These are phyloP conservation scores for Monilinia fructicola DNA, from an alignment of 2,329 filamentous ascomycete genomes.

Conservation along the genomic window DNA sequence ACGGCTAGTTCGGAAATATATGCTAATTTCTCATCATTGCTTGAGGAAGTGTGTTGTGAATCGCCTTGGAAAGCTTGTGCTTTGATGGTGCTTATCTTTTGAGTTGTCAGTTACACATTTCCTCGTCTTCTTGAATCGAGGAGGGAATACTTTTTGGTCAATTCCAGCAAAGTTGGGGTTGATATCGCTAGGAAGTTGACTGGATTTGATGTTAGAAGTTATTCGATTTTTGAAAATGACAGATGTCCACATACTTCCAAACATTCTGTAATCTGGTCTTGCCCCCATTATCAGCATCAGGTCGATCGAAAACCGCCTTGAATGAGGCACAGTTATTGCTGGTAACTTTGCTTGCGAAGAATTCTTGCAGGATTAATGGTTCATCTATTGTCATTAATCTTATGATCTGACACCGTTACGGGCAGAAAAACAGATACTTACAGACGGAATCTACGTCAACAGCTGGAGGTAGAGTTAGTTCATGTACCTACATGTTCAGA, in stretches of 20 bases:
- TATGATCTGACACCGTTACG: not conserved
- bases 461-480: not conserved
- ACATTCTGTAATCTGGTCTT: slow-evolving; percentile 11
- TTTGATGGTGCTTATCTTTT: slow-evolving; percentile 16
- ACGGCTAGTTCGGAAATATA: slow-evolving; percentile 14
- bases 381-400: slow-evolving; percentile 15
- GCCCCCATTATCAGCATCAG: not conserved
- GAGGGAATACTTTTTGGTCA: slow-evolving; percentile 10
- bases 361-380: slow-evolving; percentile 4
- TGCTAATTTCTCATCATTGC: slow-evolving; percentile 1
- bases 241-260: slow-evolving; percentile 1
- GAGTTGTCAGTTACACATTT: not conserved
- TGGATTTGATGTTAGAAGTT: not conserved
- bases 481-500: not conserved
- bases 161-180: slow-evolving; percentile 19
- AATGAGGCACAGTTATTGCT: slow-evolving; percentile 13
- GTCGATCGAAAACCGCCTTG: slow-evolving; percentile 14
- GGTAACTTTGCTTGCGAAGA: slow-evolving; percentile 4
- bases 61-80: not conserved
- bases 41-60: not conserved
- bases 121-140: not conserved
- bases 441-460: slow-evolving; percentile 16
- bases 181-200: slow-evolving; percentile 15
- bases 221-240: not conserved
- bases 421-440: not conserved